These are phyloP conservation scores for Fallopia convolvulus DNA, from an alignment of 148 eudicot genomes.

Conservation along the genomic window DNA sequence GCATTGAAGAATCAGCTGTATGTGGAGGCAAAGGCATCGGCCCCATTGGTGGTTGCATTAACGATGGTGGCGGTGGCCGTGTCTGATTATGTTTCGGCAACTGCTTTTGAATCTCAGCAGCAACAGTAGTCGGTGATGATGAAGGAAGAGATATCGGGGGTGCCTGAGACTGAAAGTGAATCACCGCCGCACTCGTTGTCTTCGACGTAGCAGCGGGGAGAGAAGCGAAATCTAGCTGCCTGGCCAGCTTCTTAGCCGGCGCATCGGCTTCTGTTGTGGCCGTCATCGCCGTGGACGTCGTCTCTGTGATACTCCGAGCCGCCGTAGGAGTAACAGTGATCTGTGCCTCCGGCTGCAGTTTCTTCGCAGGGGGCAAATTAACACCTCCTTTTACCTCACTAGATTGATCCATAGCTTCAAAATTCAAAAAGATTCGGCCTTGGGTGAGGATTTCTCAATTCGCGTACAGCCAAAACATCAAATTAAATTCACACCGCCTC, in stretches of 20 bases:
- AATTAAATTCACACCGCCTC: neutral
- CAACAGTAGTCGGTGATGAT: neutral
- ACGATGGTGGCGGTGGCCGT: neutral
- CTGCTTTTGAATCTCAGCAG: slow-evolving; percentile 8
- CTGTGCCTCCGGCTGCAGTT: slow-evolving; percentile 13
- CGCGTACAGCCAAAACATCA: slow-evolving; percentile 9
- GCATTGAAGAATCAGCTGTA: neutral
- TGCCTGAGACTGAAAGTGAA: neutral
- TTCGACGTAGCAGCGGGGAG: slow-evolving; percentile 15
- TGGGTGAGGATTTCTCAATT: neutral
- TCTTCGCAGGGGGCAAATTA: slow-evolving; percentile 32
- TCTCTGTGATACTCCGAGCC: neutral
- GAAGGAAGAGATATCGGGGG: neutral
- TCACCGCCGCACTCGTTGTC: slow-evolving; percentile 8
- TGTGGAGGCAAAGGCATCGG: slow-evolving; percentile 12
- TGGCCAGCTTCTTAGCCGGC: slow-evolving; percentile 56
- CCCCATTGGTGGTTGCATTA: neutral
- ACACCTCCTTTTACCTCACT: slow-evolving; percentile 44
- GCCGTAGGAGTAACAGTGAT: slow-evolving; percentile 3
- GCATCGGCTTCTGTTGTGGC: slow-evolving; percentile 21
- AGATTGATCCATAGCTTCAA: slow-evolving; percentile 5
- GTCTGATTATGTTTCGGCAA: neutral
- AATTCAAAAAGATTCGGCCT: slow-evolving; percentile 12
- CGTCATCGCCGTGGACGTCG: neutral
- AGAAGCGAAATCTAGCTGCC: slow-evolving; percentile 68